Evolutionary conservation across 2,329 filamentous ascomycete genomes (phyloP), one percentile per base, ranked within the genome.

Genomic region (Cladosporium sp.): DNA sequence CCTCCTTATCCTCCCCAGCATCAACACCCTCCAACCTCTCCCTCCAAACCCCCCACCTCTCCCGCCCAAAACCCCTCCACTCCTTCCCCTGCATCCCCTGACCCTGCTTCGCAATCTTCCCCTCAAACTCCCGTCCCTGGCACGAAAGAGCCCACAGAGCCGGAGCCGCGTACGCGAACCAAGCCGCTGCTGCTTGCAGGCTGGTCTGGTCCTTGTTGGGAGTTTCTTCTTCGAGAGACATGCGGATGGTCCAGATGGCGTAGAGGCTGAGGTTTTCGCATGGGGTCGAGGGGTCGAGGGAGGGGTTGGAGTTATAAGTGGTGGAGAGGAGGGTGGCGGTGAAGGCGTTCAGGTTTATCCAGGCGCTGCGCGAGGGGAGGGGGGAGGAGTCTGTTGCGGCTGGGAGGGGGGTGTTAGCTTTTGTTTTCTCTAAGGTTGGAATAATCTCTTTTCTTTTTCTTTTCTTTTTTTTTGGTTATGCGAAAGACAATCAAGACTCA

Each of bases 281-380:
- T 3, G 61, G 59, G 1, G 48, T 49, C 15, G 56, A 41, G 12
- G 56, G 50, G n/a, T 47, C 22, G 22, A 57, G 56, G 11, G 54
- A 41, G 24, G 56, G 50, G n/a, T 47, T 27, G 22, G 57, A 55
- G 11, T 54, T 39, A 20, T 58, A 51, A 7, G 50, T 50, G n/a
- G 57, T 50, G n/a, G 59, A 55, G 3, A 63, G 57, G 11, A 65
- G 45, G 3, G 55, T 49, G 1, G 64, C 61, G 1, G 58, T 54
- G 43, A 61, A 66, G 17, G 62, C 63, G 37, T 66, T 66, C 13
- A 63, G 43, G 48, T 66, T 66, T 18, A 60, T 54, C 63, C 63
- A 65, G 18, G 55, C 55, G 12, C 56, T 44, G 37, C 60, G 56
- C 32, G 47, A 51, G 20, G 55, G 43, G 15, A 53, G 32, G 17